Evolutionary conservation across 1,284 basidiomycete species (phyloP).

Genomic region (Pisolithus thermaeus): DNA sequence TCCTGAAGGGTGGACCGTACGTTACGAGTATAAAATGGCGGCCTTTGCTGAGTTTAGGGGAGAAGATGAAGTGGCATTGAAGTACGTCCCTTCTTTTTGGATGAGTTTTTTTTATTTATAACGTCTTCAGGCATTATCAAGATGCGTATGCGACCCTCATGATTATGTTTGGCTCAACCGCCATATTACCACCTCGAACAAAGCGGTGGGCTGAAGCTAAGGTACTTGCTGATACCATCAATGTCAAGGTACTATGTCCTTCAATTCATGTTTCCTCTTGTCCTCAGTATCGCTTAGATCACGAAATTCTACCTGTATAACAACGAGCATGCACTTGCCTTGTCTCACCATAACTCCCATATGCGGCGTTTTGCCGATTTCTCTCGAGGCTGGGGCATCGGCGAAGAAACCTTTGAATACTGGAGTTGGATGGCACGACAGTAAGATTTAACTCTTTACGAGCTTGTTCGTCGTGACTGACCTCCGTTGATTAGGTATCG

Average conservation of each 20-base stretch:
- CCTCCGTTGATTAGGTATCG: slow-evolving; percentile 54
- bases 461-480: neutral
- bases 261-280: neutral
- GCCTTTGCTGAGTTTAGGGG: slow-evolving; percentile 92
- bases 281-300: slow-evolving; percentile 43
- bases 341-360: slow-evolving; percentile 80
- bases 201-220: slow-evolving; percentile 99
- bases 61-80: slow-evolving; percentile 84
- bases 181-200: slow-evolving; percentile 83
- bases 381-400: slow-evolving; percentile 91
- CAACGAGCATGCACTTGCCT: slow-evolving; percentile 70
- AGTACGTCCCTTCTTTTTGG: slow-evolving; percentile 41
- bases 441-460: slow-evolving; percentile 37
- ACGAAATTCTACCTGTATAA: slow-evolving; percentile 87
- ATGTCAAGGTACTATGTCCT: slow-evolving; percentile 58
- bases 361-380: slow-evolving; percentile 83
- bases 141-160: slow-evolving; percentile 80
- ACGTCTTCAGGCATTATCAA: slow-evolving; percentile 71
- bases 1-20: slow-evolving; percentile 90
- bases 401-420: slow-evolving; percentile 94
- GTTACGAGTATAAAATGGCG: slow-evolving; percentile 96
- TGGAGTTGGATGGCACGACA: slow-evolving; percentile 96
- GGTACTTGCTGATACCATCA: slow-evolving; percentile 89
- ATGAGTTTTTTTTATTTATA: slow-evolving; percentile 5
- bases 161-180: slow-evolving; percentile 84